Evolutionary conservation across 2,329 filamentous ascomycete species (phyloP), one percentile per base, ranked within the genome.

Genomic region (Mariannaea elegans): DNA sequence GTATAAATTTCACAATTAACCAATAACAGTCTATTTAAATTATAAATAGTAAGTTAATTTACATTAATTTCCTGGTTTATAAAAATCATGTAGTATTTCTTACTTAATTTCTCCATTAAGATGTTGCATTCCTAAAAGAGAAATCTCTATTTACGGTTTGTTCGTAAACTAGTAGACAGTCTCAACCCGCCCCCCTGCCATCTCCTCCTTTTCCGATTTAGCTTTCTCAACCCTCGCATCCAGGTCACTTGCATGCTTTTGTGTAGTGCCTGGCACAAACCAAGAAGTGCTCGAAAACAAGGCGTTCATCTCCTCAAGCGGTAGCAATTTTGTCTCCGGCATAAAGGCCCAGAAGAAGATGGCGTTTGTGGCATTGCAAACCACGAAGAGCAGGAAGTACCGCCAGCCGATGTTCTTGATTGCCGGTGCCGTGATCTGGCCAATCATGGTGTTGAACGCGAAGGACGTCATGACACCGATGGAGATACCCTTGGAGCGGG

Each of bases 361-460:
- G 13, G 73, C 73, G 29, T 76, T 76, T 19, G 73, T 76, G 7
- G 51, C 44, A 31, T 56, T 55, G 44, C 54, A 56, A 9, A 75
- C 66, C 18, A 75, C 72, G 41, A 80, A 76, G 6, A 79, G 21
- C 3, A 78, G 70, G 56, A 81, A 83, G 62, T 72, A 83, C 7
- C 69, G 67, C 75, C 78, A 82, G 32, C 76, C 76, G 38, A 80
- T 73, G n/a, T 64, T 68, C 34, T 74, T 66, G 32, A 75, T 71
- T 7, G 73, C 73, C 19, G 81, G 76, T 2, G 78, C 77, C 4
- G 88, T 91, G 4, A 89, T 82, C 72, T 72, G 71, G 0, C 87
- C 88, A 56, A 91, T 90, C 83, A 91, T 85, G 12, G 88, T 90
- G 75, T 90, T 91, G 79, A 90, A 92, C 2, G 89, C 89, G 70